Evolutionary conservation across 768 basidiomycete species (phyloP).

Genomic region (Leccinum sublutescens): DNA sequence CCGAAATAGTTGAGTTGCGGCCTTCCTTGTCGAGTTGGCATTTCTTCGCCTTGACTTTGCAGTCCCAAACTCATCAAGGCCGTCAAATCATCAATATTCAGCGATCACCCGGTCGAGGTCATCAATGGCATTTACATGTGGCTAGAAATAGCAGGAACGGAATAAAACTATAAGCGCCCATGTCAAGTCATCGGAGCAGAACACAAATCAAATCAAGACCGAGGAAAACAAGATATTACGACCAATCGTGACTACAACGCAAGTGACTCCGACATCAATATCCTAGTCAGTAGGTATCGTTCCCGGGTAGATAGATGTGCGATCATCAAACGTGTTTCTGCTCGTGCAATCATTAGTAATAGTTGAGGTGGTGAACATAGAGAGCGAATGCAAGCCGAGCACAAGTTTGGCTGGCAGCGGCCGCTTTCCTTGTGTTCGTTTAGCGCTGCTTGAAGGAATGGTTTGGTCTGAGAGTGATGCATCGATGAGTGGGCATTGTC

Average conservation of each 20-base stretch:
- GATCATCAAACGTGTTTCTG: slow-evolving; percentile 5
- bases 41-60: too few relatives aligned
- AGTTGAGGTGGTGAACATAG: not conserved
- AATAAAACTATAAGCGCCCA: slow-evolving; percentile 3
- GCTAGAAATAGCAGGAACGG: not conserved
- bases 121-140: not conserved
- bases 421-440: too few relatives aligned
- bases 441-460: too few relatives aligned
- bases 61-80: too few relatives aligned
- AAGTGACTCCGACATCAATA: slow-evolving; percentile 5
- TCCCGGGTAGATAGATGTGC: slow-evolving; percentile 7
- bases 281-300: slow-evolving; percentile 16
- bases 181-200: slow-evolving; percentile 14
- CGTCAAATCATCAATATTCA: too few relatives aligned
- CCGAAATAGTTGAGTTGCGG: too few relatives aligned
- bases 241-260: not conserved
- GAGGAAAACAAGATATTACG: not conserved
- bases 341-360: slow-evolving; percentile 9
- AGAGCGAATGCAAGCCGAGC: too few relatives aligned
- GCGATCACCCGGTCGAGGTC: too few relatives aligned
- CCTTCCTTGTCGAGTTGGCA: too few relatives aligned
- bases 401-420: too few relatives aligned
- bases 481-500: too few relatives aligned
- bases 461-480: too few relatives aligned
- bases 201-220: slow-evolving; percentile 11